Conservation (phyloP, 805 yeast species). For the Nakazawaea ishiwadae region DNA sequence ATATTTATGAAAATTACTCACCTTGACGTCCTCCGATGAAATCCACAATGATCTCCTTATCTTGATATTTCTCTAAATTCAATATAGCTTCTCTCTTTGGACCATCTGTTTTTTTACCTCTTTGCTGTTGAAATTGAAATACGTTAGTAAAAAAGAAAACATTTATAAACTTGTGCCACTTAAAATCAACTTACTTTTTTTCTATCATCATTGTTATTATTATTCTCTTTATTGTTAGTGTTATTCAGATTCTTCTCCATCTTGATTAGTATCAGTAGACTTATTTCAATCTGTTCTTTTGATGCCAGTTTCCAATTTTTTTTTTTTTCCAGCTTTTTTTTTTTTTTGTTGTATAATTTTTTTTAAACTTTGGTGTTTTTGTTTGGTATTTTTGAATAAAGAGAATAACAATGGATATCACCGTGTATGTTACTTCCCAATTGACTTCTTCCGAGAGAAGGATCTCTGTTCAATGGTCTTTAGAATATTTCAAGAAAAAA, state of each 20-base stretch:
- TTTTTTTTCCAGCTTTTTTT: neutral
- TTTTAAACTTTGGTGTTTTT: neutral
- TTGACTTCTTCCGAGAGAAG: slow-evolving; percentile 68
- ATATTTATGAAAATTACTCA: no score
- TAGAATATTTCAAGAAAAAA: slow-evolving; percentile 45
- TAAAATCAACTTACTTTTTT: slow-evolving; percentile 10
- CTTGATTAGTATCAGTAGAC: no score
- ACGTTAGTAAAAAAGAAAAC: slow-evolving; percentile 1
- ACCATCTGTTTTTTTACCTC: slow-evolving; percentile 10
- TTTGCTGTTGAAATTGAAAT: slow-evolving; percentile 2
- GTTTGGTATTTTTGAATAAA: neutral
- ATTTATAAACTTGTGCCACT: no score
- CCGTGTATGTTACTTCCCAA: slow-evolving; percentile 56
- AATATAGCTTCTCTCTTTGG: slow-evolving; percentile 91
- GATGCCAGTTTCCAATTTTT: no score
- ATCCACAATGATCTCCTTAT: slow-evolving; percentile 67
- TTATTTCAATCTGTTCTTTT: no score
- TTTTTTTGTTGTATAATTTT: neutral
- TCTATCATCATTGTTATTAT: slow-evolving; percentile 6
- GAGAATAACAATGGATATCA: slow-evolving; percentile 31
- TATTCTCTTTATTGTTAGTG: neutral
- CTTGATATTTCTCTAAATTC: slow-evolving; percentile 73
- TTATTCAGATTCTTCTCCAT: neutral
- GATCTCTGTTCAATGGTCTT: slow-evolving; percentile 57
- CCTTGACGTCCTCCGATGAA: slow-evolving; percentile 80